A percentile compares a stretch with the other conserved stretches of the same genome.
phyloP scores from a whole-genome alignment of 495 filamentous ascomycete species.

The Aspergillus saccharolyticus region DNA sequence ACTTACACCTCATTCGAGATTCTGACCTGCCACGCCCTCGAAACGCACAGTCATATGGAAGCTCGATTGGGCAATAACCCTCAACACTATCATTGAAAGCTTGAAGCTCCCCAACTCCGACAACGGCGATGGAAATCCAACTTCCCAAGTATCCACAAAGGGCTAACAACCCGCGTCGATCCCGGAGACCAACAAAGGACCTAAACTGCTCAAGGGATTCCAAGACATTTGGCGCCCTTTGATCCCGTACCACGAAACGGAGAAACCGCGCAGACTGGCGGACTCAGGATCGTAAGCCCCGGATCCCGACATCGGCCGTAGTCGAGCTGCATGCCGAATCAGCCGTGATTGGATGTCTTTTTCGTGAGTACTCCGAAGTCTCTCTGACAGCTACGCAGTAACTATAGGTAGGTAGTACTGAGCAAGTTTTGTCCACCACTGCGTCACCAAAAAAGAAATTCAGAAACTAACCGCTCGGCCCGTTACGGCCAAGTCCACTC shows the following conservation, averaged over 20 bases:
- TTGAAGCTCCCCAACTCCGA: not conserved
- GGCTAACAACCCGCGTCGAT: not conserved
- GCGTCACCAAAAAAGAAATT: not conserved
- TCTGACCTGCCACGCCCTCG: not conserved
- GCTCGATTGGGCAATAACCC: not conserved
- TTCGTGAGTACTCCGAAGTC: too few relatives aligned
- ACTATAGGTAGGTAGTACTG: too few relatives aligned
- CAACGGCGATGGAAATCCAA: not conserved
- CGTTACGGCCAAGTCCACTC: not conserved
- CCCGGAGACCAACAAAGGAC: not conserved
- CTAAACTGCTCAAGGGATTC: not conserved
- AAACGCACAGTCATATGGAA: not conserved
- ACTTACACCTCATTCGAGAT: too few relatives aligned
- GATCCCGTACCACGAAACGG: not conserved
- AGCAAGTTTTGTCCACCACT: slow-evolving; percentile 1
- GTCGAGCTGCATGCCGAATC: not conserved
- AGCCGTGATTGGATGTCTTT: slow-evolving; percentile 4
- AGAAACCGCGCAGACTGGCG: not conserved
- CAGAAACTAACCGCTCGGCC: not conserved
- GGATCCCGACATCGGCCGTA: not conserved
- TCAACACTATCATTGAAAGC: not conserved
- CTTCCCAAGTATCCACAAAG: not conserved
- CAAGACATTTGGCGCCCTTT: not conserved
- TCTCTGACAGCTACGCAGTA: too few relatives aligned
- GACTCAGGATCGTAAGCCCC: not conserved